A percentile compares a stretch with the other conserved stretches of the same genome.
phyloP scores from a whole-genome alignment of 2,329 filamentous ascomycete species.

The Aspergillus clavatus region DNA sequence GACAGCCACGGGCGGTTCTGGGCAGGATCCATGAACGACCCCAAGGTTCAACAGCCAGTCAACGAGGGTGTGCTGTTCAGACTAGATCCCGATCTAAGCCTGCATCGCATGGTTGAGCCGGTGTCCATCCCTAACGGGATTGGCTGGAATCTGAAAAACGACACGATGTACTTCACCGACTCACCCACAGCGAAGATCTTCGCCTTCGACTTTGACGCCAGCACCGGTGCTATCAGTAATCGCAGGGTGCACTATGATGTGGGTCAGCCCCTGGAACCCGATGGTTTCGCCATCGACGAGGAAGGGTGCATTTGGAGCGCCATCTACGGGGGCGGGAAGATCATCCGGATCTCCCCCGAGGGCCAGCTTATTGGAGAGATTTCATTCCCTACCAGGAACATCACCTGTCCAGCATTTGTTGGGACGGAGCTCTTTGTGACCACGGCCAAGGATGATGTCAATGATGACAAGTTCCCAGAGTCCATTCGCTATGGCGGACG shows the following conservation, averaged over 20 bases:
- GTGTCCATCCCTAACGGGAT: conserved; percentile 81
- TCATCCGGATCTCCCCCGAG: conserved; percentile 66
- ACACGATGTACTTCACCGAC: conserved; percentile 78
- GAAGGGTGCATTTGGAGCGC: conserved; percentile 87
- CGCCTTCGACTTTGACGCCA: conserved; percentile 66
- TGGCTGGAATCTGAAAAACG: conserved; percentile 69
- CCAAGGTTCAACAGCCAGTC: conserved; percentile 52
- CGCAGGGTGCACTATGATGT: conserved; percentile 69
- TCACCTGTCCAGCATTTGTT: conserved; percentile 76
- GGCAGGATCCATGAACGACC: conserved; percentile 83
- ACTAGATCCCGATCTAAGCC: conserved; percentile 58
- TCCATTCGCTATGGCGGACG: conserved; percentile 64
- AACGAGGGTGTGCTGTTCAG: conserved; percentile 66
- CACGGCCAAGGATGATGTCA: conserved; percentile 64
- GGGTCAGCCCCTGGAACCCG: conserved; percentile 60
- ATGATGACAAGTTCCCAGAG: conserved; percentile 54
- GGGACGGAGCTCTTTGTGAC: conserved; percentile 74
- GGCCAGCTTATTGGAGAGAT: conserved; percentile 72
- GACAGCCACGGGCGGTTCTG: conserved; percentile 79
- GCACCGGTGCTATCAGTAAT: conserved; percentile 62
- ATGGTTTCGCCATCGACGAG: conserved; percentile 78
- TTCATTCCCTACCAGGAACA: conserved; percentile 68
- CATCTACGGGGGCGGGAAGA: conserved; percentile 71
- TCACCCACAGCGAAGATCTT: conserved; percentile 66
- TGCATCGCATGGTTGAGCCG: conserved; percentile 56